Evolutionary conservation across 2,329 filamentous ascomycete species (phyloP).

Genomic region (Ceratocystis variospora): DNA sequence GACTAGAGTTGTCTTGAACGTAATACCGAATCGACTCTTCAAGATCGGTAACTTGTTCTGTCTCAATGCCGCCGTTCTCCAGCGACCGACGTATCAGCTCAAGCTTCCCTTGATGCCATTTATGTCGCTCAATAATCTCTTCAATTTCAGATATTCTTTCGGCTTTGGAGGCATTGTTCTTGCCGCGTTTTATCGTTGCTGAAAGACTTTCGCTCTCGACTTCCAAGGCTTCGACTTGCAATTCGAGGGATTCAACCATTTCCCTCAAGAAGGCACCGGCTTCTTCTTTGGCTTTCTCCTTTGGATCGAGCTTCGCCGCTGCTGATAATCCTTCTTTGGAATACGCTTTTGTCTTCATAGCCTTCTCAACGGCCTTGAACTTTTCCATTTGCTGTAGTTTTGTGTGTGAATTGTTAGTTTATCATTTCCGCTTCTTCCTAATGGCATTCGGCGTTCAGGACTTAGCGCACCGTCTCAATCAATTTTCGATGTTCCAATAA

Average conservation of each 20-base stretch:
- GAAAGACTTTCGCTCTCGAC: slow-evolving; percentile 79
- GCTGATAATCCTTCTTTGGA: slow-evolving; percentile 94
- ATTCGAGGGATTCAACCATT: slow-evolving; percentile 85
- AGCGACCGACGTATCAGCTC: slow-evolving; percentile 80
- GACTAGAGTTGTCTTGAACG: slow-evolving; percentile 73
- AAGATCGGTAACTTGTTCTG: slow-evolving; percentile 72
- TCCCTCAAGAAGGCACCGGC: slow-evolving; percentile 70
- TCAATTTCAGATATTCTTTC: slow-evolving; percentile 83
- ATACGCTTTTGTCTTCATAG: slow-evolving; percentile 99
- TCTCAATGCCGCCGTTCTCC: slow-evolving; percentile 83
- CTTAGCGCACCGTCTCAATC: slow-evolving; percentile 73
- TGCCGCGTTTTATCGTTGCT: slow-evolving; percentile 86
- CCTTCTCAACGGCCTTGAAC: slow-evolving; percentile 99
- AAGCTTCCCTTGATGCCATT: slow-evolving; percentile 88
- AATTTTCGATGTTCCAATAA: slow-evolving; percentile 85
- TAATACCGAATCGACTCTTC: slow-evolving; percentile 94
- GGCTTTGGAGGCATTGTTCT: slow-evolving; percentile 68
- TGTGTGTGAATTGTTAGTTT: slow-evolving; percentile 22
- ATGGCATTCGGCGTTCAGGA: slow-evolving; percentile 21
- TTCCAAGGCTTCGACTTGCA: slow-evolving; percentile 84
- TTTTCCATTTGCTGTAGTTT: slow-evolving; percentile 80
- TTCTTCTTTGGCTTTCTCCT: slow-evolving; percentile 87
- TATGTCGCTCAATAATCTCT: slow-evolving; percentile 74
- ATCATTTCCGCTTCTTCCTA: slow-evolving; percentile 9
- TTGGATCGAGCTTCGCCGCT: slow-evolving; percentile 88